Evolutionary conservation across 2,329 filamentous ascomycete species (phyloP), one percentile per base, ranked within the genome.

Genomic region (Thielaviopsis ethacetica): DNA sequence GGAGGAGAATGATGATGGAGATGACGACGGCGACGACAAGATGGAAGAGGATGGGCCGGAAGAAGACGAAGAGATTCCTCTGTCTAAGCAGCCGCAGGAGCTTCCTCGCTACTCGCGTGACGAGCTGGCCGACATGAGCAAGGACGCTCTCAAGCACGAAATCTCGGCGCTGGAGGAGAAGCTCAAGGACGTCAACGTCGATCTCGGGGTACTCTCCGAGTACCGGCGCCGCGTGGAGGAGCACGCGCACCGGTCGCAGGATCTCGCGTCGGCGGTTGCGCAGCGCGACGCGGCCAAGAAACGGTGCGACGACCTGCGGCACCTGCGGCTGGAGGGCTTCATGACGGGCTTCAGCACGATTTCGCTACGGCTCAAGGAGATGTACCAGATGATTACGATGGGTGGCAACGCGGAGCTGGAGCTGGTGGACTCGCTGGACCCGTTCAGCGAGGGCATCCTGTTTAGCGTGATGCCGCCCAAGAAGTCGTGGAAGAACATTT

Each of bases 371-470:
- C 78, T 98, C 53, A 98, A 98, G 75, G 93, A 98, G 68, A 98
- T 98, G 93, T 98, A 98, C 73, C 93, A 98, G 70, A 96, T 98
- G 91, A 98, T 98, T 70, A 98, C 93, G 22, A 97, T 98, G 90
- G 93, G 93, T 62, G 93, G 93, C 59, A 98, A 98, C 66, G 93
- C 93, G 0, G 93, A 98, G 73, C 81, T 98, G 13, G 94, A 98
- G 71, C 83, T 98, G 24, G 93, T 98, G 49, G 93, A 98, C 74
- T 91, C 86, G 19, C 76, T 98, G 2, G 94, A 98, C 69, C 93
- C 93, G 0, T 98, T 98, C 76, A 90, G 87, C 6, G 93, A 98
- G 71, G 93, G 93, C 26, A 97, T 98, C 63, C 71, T 96, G 54
- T 98, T 98, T 76, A 91, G 85, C 59, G 94, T 98, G 64, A 98